Evolutionary conservation across 257 asterid species (phyloP).

Genomic region (Jacaranda mimosifolia): DNA sequence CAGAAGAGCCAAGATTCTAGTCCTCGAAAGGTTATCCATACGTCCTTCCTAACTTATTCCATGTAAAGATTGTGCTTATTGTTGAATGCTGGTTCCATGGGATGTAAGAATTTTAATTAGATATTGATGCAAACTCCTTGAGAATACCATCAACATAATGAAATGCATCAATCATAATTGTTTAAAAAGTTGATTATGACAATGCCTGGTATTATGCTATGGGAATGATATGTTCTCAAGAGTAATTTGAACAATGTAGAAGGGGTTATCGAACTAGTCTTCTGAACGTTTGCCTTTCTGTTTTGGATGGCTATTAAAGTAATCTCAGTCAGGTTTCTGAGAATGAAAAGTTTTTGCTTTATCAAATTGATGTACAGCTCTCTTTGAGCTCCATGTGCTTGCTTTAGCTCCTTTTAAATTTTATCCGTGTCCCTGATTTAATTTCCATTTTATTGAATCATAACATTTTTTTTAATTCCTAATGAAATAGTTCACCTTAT

Average conservation of each 20-base stretch:
- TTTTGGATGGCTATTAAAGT: not conserved
- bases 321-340: not conserved
- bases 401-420: not conserved
- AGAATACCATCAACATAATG: not conserved
- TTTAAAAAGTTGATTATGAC: slow-evolving; percentile 8
- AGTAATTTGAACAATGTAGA: not conserved
- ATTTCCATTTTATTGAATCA: not conserved
- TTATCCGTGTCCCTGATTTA: not conserved
- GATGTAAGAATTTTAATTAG: not conserved
- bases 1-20: slow-evolving; percentile 48
- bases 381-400: not conserved
- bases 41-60: slow-evolving; percentile 2
- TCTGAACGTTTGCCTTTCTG: not conserved
- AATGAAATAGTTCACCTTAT: too few species aligned
- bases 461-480: not conserved
- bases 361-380: not conserved
- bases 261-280: not conserved
- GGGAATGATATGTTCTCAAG: not conserved
- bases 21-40: slow-evolving; percentile 65
- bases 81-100: not conserved
- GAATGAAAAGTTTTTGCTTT: not conserved
- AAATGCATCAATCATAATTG: not conserved
- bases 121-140: not conserved
- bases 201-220: not conserved
- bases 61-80: not conserved